Percentiles rank a stretch among this genome's conserved stretches.
phyloP scores from a whole-genome alignment of 1,284 basidiomycete species.

The Mycena citricolor region DNA sequence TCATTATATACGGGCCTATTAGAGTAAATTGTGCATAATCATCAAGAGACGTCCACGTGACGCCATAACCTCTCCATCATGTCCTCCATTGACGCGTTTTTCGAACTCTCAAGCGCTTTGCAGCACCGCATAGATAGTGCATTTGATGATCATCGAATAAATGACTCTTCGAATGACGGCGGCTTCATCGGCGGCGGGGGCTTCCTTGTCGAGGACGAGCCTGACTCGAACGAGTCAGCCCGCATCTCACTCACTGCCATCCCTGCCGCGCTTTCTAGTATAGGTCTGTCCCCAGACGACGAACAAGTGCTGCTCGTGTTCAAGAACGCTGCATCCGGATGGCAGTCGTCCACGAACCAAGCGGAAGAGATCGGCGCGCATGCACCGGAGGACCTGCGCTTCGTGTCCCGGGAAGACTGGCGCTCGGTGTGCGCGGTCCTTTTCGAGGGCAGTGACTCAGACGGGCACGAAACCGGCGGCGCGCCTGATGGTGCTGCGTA shows the following conservation, averaged over 20 bases:
- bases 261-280: conserved; percentile 58
- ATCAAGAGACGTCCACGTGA: too few species aligned
- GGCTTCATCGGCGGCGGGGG: conserved; percentile 19
- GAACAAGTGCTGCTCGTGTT: conserved; percentile 67
- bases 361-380: conserved; percentile 24
- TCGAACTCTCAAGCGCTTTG: conserved; percentile 11
- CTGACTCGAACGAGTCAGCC: neutral
- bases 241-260: conserved; percentile 57
- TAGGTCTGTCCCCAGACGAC: conserved; percentile 68
- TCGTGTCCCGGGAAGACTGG: conserved; percentile 66
- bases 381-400: conserved; percentile 18
- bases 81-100: conserved; percentile 14
- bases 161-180: neutral
- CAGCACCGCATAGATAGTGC: conserved; percentile 22
- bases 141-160: conserved; percentile 11
- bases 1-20: too few species aligned
- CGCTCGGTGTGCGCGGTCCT: conserved; percentile 71
- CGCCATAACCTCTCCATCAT: conserved; percentile 5
- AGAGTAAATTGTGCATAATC: too few species aligned
- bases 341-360: conserved; percentile 37
- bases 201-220: conserved; percentile 16
- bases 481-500: conserved; percentile 30
- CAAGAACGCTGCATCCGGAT: conserved; percentile 68
- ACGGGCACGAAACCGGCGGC: conserved; percentile 30
- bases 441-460: conserved; percentile 43